Evolutionary conservation across 129 eudicot genomes (phyloP), one percentile per base, ranked within the genome.

Genomic region (Escallonia rubra): DNA sequence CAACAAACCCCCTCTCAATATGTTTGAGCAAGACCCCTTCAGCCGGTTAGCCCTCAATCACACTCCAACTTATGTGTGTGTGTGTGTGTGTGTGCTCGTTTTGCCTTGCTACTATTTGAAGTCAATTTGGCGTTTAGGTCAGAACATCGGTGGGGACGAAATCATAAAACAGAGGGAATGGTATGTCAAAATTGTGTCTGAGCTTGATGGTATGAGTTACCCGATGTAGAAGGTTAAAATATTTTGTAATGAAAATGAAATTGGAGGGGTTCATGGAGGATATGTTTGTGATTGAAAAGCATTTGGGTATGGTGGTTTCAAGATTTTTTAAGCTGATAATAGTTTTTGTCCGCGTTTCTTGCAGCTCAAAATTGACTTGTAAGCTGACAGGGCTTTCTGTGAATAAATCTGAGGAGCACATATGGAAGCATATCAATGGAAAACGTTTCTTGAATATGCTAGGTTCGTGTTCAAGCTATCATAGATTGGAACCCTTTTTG

Each of bases 341-440:
- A 13, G 15, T 43, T 39, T 6, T 58, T 14, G 5, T 1, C 40
- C 4, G 34, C 4, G 34, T 63, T 55, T 59, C 14, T 55, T 76
- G 62, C 63, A 92, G 98, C 10, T 86, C 90, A 16, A 93, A 87
- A 88, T 68, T 93, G 56, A 78, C 75, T 7, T 93, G 99, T 75
- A 93, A 84, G 74, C 78, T 93, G 14, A 93, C 99, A 3, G 96
- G 88, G 40, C 66, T 61, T 62, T 78, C 85, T 49, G 81, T 93
- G 70, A 93, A 89, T 65, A 93, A 93, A 71, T 65, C 75, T 16
- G 99, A 93, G 82, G 95, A 89, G 88, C 99, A 93, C 66, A 93
- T 89, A 74, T 93, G 96, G 99, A 93, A 93, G 83, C 99, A 93
- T 73, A 84, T 93, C 69, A 93, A 78, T 57, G 96, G 99, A 47